Evolutionary conservation across 148 eudicot genomes (phyloP).

Genomic region (Polygonum aviculare): DNA sequence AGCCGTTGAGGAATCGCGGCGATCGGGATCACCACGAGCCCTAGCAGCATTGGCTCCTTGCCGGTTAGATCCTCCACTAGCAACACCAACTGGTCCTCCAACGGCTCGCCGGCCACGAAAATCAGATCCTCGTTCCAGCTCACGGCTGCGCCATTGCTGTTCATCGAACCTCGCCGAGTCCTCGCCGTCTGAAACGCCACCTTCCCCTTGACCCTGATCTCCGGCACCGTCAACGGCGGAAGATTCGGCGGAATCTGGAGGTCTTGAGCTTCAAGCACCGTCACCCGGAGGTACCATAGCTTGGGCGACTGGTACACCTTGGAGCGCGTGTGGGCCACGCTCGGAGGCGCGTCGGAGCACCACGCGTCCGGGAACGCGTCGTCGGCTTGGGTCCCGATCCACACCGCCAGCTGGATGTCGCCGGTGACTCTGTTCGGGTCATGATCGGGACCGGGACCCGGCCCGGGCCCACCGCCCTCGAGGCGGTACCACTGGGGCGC

Average conservation of each 20-base stretch:
- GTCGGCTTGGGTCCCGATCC: slow-evolving; percentile 96
- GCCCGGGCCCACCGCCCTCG: slow-evolving; percentile 30
- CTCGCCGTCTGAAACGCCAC: slow-evolving; percentile 73
- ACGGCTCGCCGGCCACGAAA: slow-evolving; percentile 78
- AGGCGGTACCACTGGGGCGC: slow-evolving; percentile 98
- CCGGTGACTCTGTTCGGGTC: slow-evolving; percentile 45
- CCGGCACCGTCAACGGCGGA: slow-evolving; percentile 85
- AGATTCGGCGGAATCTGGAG: slow-evolving; percentile 68
- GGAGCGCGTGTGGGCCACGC: slow-evolving; percentile 60
- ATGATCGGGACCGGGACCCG: slow-evolving; percentile 25
- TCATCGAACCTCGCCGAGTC: slow-evolving; percentile 73
- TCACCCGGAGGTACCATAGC: slow-evolving; percentile 70
- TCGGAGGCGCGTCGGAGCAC: slow-evolving; percentile 72
- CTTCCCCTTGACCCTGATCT: slow-evolving; percentile 68
- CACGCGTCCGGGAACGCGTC: slow-evolving; percentile 87
- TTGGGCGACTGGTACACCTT: slow-evolving; percentile 96
- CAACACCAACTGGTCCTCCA: slow-evolving; percentile 66
- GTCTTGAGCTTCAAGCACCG: slow-evolving; percentile 81
- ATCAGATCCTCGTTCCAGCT: slow-evolving; percentile 76
- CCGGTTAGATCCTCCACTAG: slow-evolving; percentile 72
- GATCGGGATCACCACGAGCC: slow-evolving; percentile 66
- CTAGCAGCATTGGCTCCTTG: slow-evolving; percentile 66
- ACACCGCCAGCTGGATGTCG: slow-evolving; percentile 77
- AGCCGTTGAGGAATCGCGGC: slow-evolving; percentile 69
- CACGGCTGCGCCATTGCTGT: slow-evolving; percentile 44